These are phyloP conservation scores for Coelastrella sp. DNA, from an alignment of 139 green algal genomes.

Conservation along the genomic window DNA sequence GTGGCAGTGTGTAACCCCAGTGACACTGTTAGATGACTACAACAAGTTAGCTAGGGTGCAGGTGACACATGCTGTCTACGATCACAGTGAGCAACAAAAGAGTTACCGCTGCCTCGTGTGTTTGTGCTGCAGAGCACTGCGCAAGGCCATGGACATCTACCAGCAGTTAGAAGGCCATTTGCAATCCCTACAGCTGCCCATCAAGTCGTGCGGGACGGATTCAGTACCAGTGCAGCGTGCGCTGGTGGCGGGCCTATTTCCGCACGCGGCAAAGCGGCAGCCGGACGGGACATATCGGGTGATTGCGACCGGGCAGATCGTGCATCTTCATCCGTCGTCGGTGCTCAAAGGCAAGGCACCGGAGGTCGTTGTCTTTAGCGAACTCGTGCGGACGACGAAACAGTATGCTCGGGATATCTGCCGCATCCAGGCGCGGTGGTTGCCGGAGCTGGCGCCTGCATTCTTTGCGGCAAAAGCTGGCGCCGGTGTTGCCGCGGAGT, in stretches of 20 bases:
- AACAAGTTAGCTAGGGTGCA: background rate
- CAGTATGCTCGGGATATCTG: slow-evolving; percentile 80
- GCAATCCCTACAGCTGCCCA: slow-evolving; percentile 57
- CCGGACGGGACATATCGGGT: slow-evolving; percentile 78
- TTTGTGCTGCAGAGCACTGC: slow-evolving; percentile 63
- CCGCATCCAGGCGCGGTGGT: slow-evolving; percentile 79
- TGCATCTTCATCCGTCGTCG: slow-evolving; percentile 88
- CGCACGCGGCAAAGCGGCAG: slow-evolving; percentile 80
- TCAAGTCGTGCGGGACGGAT: slow-evolving; percentile 70
- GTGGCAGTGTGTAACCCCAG: background rate
- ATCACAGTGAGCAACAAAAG: background rate
- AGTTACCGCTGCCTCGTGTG: background rate
- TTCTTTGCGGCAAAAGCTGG: slow-evolving; percentile 68
- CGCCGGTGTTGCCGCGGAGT: background rate
- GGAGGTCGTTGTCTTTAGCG: slow-evolving; percentile 87
- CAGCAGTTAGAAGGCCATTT: slow-evolving; percentile 78
- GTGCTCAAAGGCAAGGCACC: slow-evolving; percentile 72
- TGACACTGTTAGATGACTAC: background rate
- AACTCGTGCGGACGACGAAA: slow-evolving; percentile 70
- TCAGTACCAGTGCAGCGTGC: slow-evolving; percentile 64
- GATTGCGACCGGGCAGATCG: slow-evolving; percentile 22
- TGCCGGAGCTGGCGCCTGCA: slow-evolving; percentile 82
- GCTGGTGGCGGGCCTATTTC: slow-evolving; percentile 81
- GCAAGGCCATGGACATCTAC: slow-evolving; percentile 83
- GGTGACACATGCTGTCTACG: background rate